Conservation (phyloP, 1,284 basidiomycete species). For the Microbotryum intermedium region DNA sequence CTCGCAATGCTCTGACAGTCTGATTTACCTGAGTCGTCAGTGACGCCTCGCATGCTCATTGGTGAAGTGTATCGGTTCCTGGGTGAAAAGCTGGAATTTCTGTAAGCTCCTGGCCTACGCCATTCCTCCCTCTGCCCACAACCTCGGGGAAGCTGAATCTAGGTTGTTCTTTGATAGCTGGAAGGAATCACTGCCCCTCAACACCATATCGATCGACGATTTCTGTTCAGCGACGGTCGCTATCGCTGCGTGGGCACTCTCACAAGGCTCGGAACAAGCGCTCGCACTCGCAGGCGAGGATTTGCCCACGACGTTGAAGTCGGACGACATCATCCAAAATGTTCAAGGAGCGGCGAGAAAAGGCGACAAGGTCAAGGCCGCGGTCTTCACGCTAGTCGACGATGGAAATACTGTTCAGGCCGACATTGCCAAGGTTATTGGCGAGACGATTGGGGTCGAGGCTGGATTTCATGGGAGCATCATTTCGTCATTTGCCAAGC, state of each 20-base stretch:
- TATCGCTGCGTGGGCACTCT: constrained; percentile 6
- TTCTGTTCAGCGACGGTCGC: constrained; percentile 5
- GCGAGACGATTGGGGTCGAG: constrained; percentile 14
- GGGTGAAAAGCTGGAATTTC: constrained; percentile 22
- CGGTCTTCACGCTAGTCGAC: constrained; percentile 20
- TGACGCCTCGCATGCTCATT: constrained; percentile 14
- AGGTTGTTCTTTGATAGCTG: not conserved
- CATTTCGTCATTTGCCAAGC: constrained; percentile 17
- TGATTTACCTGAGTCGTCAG: not conserved
- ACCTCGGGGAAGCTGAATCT: no score
- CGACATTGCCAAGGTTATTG: constrained; percentile 10
- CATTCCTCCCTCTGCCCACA: no score
- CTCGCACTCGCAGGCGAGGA: constrained; percentile 4
- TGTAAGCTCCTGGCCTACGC: constrained; percentile 16
- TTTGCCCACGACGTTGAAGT: constrained; percentile 4
- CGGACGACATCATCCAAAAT: constrained; percentile 7
- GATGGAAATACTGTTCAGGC: constrained; percentile 17
- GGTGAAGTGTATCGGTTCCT: constrained; percentile 20
- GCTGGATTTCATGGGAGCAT: constrained; percentile 19
- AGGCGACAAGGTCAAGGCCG: constrained; percentile 5
- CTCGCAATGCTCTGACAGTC: not conserved
- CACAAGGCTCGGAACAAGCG: not conserved
- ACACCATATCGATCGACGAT: constrained; percentile 15
- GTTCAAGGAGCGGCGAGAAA: constrained; percentile 2
- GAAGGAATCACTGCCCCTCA: constrained; percentile 15